phyloP scores from a whole-genome alignment of 441 rosid species.

The Euphorbia schlechtendalii region DNA sequence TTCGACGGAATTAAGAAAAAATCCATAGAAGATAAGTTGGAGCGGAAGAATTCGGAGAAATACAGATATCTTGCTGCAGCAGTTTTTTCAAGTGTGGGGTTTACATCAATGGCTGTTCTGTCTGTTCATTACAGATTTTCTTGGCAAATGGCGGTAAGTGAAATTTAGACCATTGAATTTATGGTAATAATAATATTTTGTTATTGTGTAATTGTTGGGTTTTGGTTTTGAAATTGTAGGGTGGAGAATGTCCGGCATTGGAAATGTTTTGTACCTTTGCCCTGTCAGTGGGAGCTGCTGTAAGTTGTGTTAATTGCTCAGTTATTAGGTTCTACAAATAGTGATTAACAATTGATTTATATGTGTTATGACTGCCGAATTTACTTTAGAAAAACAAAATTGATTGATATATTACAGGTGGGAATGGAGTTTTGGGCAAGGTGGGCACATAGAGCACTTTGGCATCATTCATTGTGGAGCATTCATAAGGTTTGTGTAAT shows the following conservation, averaged over 20 bases:
- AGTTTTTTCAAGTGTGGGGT: constrained; percentile 37
- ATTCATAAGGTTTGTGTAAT: constrained; percentile 43
- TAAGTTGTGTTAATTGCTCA: constrained; percentile 18
- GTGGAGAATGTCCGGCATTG: constrained; percentile 33
- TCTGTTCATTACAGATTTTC: constrained; percentile 52
- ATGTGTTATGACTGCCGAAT: no score
- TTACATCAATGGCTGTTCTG: constrained; percentile 39
- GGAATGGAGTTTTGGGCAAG: constrained; percentile 71
- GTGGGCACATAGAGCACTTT: constrained; percentile 52
- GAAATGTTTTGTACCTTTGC: constrained; percentile 57
- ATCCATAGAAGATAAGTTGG: constrained; percentile 18
- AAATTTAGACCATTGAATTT: background rate
- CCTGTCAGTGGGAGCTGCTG: constrained; percentile 51
- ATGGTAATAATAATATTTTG: background rate
- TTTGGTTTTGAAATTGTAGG: constrained; percentile 21
- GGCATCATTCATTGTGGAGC: constrained; percentile 58
- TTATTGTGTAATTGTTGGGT: background rate
- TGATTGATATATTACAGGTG: constrained; percentile 25
- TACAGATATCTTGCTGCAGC: constrained; percentile 49
- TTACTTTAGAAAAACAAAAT: background rate
- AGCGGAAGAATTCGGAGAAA: constrained; percentile 37
- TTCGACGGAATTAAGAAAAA: background rate
- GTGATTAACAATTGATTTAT: background rate
- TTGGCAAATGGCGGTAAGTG: constrained; percentile 45
- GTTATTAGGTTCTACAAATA: background rate